Conservation (phyloP, 352 stramenopile genomes). For the Pythium utonaiense region DNA sequence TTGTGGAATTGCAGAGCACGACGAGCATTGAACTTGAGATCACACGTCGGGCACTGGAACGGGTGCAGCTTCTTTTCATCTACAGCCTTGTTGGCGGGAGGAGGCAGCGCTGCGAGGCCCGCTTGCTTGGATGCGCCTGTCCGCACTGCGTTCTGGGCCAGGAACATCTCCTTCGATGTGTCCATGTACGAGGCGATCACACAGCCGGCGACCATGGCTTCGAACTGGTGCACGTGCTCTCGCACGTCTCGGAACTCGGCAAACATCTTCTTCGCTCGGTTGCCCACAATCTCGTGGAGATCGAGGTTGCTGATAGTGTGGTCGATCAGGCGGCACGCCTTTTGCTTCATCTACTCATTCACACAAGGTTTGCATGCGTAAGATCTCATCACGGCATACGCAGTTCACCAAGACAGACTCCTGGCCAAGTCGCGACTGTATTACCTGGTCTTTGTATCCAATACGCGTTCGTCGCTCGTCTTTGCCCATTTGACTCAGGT, state of each 20-base stretch:
- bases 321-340: constrained; percentile 82
- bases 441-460: constrained; percentile 96
- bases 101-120: constrained; percentile 39
- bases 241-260: constrained; percentile 94
- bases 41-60: constrained; percentile 73
- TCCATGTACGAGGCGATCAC: constrained; percentile 86
- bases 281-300: constrained; percentile 93
- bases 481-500: constrained; percentile 96
- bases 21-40: constrained; percentile 86
- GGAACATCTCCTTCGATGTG: constrained; percentile 85
- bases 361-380: background rate
- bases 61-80: constrained; percentile 87
- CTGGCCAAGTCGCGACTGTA: constrained; percentile 1
- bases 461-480: constrained; percentile 93
- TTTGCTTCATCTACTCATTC: constrained; percentile 88
- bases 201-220: constrained; percentile 88
- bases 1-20: constrained; percentile 86
- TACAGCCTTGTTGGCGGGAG: constrained; percentile 70
- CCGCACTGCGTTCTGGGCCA: constrained; percentile 72
- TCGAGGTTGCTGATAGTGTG: constrained; percentile 94
- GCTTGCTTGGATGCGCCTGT: constrained; percentile 56
- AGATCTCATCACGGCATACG: background rate
- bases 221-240: constrained; percentile 95
- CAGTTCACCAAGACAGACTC: constrained; percentile 5
- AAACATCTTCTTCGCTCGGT: constrained; percentile 95